Conservation (phyloP, 2,329 filamentous ascomycete genomes). For the Hypoxylon sp. region DNA sequence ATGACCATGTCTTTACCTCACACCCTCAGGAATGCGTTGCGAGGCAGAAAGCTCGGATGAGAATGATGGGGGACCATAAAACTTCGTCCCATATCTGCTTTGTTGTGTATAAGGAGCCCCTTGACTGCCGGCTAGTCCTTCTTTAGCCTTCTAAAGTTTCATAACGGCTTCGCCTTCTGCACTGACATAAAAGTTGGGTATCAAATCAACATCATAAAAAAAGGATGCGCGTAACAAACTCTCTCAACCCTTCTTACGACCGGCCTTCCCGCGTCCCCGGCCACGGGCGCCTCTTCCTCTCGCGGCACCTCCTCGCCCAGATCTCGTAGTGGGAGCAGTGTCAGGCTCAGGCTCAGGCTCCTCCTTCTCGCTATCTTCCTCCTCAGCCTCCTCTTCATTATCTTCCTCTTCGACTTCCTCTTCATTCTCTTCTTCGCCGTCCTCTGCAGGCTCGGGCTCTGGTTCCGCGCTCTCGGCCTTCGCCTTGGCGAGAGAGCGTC, state of each 20-base stretch:
- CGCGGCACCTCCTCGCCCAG: slow-evolving; percentile 34
- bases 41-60: background rate
- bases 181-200: background rate
- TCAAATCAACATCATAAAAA: slow-evolving; percentile 3
- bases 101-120: background rate
- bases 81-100: background rate
- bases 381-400: slow-evolving; percentile 38
- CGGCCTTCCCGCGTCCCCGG: slow-evolving; percentile 48
- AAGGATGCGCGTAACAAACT: background rate
- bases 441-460: slow-evolving; percentile 48
- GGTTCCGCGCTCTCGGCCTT: slow-evolving; percentile 55
- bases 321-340: slow-evolving; percentile 45
- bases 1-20: slow-evolving; percentile 10
- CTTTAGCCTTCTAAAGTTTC: background rate
- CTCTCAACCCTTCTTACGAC: slow-evolving; percentile 47
- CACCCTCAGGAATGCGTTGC: background rate
- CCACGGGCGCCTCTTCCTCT: slow-evolving; percentile 49
- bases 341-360: slow-evolving; percentile 32
- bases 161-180: background rate
- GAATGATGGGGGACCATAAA: background rate
- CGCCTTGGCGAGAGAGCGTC: slow-evolving; percentile 61
- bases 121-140: background rate
- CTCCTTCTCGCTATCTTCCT: slow-evolving; percentile 45
- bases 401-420: slow-evolving; percentile 37
- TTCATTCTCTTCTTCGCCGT: slow-evolving; percentile 39